Percentiles rank a stretch among this genome's conserved stretches.
Evolutionary conservation across 2,329 filamentous ascomycete species (phyloP).

Genomic region (Basipetospora chlamydospora): DNA sequence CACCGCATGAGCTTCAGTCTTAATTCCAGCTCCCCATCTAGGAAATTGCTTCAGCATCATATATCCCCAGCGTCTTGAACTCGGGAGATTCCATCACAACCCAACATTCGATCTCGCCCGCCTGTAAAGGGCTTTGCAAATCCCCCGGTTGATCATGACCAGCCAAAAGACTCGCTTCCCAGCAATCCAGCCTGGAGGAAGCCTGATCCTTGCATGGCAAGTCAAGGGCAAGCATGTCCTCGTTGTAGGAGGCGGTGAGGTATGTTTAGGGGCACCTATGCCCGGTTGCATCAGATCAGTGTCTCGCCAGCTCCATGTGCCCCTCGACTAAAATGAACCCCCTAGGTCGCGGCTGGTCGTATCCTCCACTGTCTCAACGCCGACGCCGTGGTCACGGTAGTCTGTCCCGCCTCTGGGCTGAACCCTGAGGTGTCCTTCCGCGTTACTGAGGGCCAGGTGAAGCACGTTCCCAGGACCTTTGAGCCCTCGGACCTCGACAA

Average conservation of each 20-base stretch:
- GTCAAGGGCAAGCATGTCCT: constrained; percentile 76
- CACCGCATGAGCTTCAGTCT: no score
- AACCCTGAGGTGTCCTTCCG: constrained; percentile 82
- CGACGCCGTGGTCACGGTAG: constrained; percentile 76
- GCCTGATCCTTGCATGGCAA: constrained; percentile 92
- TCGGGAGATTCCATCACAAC: not conserved
- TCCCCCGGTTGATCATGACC: no score
- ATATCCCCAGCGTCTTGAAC: not conserved
- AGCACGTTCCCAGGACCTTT: constrained; percentile 72
- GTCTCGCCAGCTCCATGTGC: constrained; percentile 4
- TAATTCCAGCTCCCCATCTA: no score
- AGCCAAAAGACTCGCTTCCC: constrained; percentile 42
- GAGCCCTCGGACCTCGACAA: constrained; percentile 73
- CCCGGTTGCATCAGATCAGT: not conserved
- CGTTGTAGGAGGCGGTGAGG: constrained; percentile 92
- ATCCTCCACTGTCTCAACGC: constrained; percentile 92
- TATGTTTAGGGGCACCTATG: constrained; percentile 24
- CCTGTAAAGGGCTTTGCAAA: no score
- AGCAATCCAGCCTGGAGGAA: constrained; percentile 76
- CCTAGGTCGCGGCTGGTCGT: constrained; percentile 82
- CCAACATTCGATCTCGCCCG: no score
- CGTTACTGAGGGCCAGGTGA: constrained; percentile 58
- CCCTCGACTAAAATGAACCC: constrained; percentile 3
- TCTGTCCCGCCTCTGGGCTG: constrained; percentile 65
- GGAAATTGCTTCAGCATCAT: no score